Base-by-base conservation (phyloP, 331 rosid species). In the Quercus phellos region DNA sequence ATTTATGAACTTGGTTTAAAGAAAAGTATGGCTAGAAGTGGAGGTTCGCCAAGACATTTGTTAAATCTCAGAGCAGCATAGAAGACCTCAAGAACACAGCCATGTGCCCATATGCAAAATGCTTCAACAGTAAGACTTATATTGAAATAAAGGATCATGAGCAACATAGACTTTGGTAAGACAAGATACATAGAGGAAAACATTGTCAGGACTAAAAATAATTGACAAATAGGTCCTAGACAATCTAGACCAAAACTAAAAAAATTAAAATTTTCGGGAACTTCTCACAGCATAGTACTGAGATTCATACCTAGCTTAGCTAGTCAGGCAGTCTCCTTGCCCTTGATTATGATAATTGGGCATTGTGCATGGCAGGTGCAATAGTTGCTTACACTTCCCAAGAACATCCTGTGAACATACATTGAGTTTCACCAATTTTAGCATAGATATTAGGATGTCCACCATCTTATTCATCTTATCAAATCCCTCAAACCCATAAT, bases 331-430 rank as follows among this genome's bases (percentile, higher is more conserved):
- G 60, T 54, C 30, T 71, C 83, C 63, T 88, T 87, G 80, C 79
- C 87, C 85, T 94, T 94, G 78, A 89, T 84, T 75, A 94, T 85
- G 74, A 84, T 83, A 51, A 94, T 91, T 1, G 98, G 92, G 79
- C 98, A 92, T 34, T 68, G 83, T 27, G 84, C 92, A 79, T 92
- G 88, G 83, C 89, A 90, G 72, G 90, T 84, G 50, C 97, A 94
- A 67, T 87, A 92, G 89, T 89, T 90, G 89, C 97, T 94, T 34
- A 94, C 97, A 84, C 98, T 94, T 79, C 97, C 98, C 77, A 94
- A 81, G 87, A 94, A 92, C 93, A 94, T 94, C 94, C 97, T 94
- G 91, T 22, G 16, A 42, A 73, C 55, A 77, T 2, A 18, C 67
- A 59, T 19, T 6, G 24, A 32, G 12, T 51, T 35, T 64, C 27